These are phyloP conservation scores for Hypoxylon fragiforme DNA, from an alignment of 495 filamentous ascomycete genomes.

Conservation along the genomic window DNA sequence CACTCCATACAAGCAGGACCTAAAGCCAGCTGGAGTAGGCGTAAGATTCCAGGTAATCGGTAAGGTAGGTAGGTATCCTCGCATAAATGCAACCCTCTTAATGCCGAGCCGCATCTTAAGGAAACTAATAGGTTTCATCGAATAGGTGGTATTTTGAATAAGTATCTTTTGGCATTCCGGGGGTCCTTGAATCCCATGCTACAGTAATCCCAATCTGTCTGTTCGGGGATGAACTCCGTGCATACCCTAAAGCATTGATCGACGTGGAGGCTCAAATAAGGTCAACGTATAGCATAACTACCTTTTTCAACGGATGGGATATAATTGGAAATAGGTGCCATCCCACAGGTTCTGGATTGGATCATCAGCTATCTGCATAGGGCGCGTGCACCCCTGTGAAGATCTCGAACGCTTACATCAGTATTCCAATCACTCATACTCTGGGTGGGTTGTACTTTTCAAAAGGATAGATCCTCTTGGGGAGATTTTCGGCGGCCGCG, in stretches of 20 bases:
- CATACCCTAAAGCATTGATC: slow-evolving; percentile 7
- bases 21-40: not conserved
- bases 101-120: slow-evolving; percentile 1
- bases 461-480: not conserved
- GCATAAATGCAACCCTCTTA: not conserved
- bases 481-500: slow-evolving; percentile 18
- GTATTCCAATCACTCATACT: too few relatives aligned
- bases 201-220: too few relatives aligned
- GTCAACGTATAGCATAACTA: not conserved
- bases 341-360: too few relatives aligned
- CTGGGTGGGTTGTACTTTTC: slow-evolving; percentile 1
- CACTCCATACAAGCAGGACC: too few relatives aligned
- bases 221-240: not conserved
- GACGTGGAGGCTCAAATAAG: slow-evolving; percentile 19
- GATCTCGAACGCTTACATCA: slow-evolving; percentile 1
- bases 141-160: too few relatives aligned
- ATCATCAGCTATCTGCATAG: slow-evolving; percentile 10
- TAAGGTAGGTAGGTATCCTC: not conserved
- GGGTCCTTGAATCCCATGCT: too few relatives aligned
- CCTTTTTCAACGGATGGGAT: slow-evolving; percentile 4
- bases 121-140: not conserved
- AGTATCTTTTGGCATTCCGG: too few relatives aligned
- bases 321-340: slow-evolving; percentile 34
- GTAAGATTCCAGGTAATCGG: not conserved
- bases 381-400: slow-evolving; percentile 4